Percentiles rank a stretch among this genome's conserved stretches.
These are phyloP conservation scores for Russula griseocarnosa DNA, from an alignment of 768 basidiomycete genomes.

Conservation along the genomic window DNA sequence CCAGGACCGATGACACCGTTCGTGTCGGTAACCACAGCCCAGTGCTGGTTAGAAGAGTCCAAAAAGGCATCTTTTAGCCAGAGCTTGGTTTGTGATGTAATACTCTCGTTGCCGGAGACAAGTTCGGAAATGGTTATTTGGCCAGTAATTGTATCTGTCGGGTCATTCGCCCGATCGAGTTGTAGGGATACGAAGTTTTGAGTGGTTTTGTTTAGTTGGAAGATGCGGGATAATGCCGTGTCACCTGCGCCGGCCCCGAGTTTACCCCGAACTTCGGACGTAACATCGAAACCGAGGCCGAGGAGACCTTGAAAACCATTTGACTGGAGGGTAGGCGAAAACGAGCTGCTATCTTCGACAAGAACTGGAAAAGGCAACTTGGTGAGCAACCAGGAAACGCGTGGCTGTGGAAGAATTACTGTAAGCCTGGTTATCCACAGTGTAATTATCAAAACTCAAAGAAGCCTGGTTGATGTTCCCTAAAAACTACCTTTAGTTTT, in stretches of 20 bases:
- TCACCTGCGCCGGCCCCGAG: conserved; percentile 49
- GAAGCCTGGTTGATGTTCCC: conserved; percentile 55
- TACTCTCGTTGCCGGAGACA: conserved; percentile 56
- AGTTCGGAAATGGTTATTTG: conserved; percentile 68
- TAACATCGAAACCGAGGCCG: conserved; percentile 74
- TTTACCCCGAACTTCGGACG: conserved; percentile 58
- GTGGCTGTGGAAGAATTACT: conserved; percentile 40
- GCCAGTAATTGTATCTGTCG: conserved; percentile 49
- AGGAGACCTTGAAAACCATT: conserved; percentile 70
- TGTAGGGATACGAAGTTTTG: conserved; percentile 66
- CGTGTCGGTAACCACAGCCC: conserved; percentile 70
- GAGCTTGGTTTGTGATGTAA: conserved; percentile 60
- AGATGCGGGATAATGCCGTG: conserved; percentile 61
- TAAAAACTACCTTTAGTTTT: conserved; percentile 28
- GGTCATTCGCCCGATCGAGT: conserved; percentile 57
- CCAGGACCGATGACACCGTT: conserved; percentile 74
- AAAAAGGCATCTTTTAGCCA: conserved; percentile 58
- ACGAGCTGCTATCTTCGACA: conserved; percentile 58
- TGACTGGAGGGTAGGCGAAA: conserved; percentile 54
- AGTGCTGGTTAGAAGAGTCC: conserved; percentile 69
- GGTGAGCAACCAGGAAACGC: background rate
- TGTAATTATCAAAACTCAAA: conserved; percentile 53
- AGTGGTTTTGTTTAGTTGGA: conserved; percentile 51
- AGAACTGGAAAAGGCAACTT: conserved; percentile 43
- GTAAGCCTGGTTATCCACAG: conserved; percentile 62